Evolutionary conservation across 345 rosid genomes (phyloP).

Genomic region (Corymbia maculata): DNA sequence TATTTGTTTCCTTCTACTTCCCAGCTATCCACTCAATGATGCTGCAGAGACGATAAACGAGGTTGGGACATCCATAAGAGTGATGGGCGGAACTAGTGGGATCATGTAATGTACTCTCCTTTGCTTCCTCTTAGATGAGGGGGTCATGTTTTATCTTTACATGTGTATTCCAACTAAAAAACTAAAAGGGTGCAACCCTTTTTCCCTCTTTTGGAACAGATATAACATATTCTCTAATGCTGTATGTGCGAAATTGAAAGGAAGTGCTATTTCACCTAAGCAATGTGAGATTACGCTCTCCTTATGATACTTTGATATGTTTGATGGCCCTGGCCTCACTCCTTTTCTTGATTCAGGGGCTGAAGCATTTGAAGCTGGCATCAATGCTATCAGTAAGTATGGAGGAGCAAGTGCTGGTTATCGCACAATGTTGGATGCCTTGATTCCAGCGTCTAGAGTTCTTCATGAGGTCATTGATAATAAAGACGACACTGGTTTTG

Average conservation of each 20-base stretch:
- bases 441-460: constrained; percentile 79
- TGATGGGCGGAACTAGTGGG: constrained; percentile 93
- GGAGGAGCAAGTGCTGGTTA: constrained; percentile 90
- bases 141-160: background rate
- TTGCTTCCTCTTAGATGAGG: background rate
- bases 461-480: constrained; percentile 59
- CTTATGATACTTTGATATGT: background rate
- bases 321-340: background rate
- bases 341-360: constrained; percentile 53
- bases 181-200: background rate
- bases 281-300: constrained; percentile 48
- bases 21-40: constrained; percentile 89
- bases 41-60: constrained; percentile 86
- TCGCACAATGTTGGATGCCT: constrained; percentile 83
- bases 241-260: constrained; percentile 67
- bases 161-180: background rate
- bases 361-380: constrained; percentile 73
- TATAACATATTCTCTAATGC: constrained; percentile 78
- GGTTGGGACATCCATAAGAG: constrained; percentile 62
- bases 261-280: constrained; percentile 39
- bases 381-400: constrained; percentile 77
- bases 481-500: background rate
- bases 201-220: constrained; percentile 18
- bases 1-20: constrained; percentile 2
- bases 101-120: constrained; percentile 38